Percentiles rank a stretch among this genome's conserved stretches.
phyloP scores from a whole-genome alignment of 1,284 basidiomycete species.

The Pseudozyma tsukubaensis region DNA sequence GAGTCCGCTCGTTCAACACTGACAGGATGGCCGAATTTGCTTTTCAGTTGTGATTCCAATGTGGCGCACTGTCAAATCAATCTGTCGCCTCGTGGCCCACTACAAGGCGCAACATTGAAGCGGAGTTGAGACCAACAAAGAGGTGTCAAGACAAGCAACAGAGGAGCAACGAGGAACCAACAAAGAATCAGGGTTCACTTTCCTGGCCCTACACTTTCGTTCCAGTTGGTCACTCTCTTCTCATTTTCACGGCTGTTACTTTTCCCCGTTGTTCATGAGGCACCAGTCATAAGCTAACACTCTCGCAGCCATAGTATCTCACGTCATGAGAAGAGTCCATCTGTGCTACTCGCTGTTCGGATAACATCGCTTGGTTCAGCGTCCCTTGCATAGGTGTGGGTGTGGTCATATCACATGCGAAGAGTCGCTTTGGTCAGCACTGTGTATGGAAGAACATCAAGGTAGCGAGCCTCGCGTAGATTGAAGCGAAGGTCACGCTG shows the following conservation, averaged over 20 bases:
- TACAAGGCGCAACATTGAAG: no score
- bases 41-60: background rate
- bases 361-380: background rate
- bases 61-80: no score
- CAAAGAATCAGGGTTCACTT: no score
- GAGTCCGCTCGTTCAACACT: constrained; percentile 1
- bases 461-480: background rate
- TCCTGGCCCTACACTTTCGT: no score
- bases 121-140: no score
- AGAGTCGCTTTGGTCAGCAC: background rate
- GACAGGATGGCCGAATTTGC: background rate
- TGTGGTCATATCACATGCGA: background rate
- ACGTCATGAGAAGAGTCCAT: background rate
- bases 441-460: background rate
- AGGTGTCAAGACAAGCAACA: no score
- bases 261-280: no score
- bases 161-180: no score
- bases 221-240: no score
- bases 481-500: background rate
- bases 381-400: background rate
- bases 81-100: background rate
- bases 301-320: no score
- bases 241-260: no score
- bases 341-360: background rate
- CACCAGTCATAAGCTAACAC: no score